Percentiles rank a stretch among this genome's conserved stretches.
phyloP scores from a whole-genome alignment of 225 moss, liverwort and hornwort genomes.

The Asterella californica region DNA sequence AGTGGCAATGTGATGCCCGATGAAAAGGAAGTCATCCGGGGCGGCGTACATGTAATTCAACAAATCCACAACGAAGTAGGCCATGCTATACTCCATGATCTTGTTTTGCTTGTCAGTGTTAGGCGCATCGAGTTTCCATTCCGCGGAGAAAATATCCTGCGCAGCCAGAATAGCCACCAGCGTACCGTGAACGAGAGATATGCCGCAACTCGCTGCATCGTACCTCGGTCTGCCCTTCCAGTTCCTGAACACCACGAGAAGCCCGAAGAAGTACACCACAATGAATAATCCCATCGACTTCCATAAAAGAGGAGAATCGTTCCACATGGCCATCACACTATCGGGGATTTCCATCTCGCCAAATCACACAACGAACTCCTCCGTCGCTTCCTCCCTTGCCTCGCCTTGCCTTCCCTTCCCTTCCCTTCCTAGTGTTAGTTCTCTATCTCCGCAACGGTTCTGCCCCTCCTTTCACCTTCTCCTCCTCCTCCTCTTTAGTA shows the following conservation, averaged over 20 bases:
- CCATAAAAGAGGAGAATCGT: conserved; percentile 36
- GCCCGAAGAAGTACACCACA: conserved; percentile 62
- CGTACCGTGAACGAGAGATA: conserved; percentile 76
- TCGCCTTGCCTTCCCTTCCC: background rate
- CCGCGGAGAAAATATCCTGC: conserved; percentile 47
- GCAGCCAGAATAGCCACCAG: conserved; percentile 55
- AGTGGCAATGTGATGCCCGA: conserved; percentile 89
- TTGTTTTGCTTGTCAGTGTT: conserved; percentile 65
- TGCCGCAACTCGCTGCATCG: conserved; percentile 96
- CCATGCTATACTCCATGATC: conserved; percentile 99
- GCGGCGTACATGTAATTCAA: conserved; percentile 74
- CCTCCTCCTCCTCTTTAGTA: background rate
- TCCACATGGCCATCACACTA: conserved; percentile 16
- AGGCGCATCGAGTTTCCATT: conserved; percentile 70
- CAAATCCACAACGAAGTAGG: conserved; percentile 84
- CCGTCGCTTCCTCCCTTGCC: background rate
- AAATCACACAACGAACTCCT: background rate
- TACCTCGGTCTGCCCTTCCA: conserved; percentile 75
- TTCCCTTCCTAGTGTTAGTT: background rate
- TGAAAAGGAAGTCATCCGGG: conserved; percentile 90
- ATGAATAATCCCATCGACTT: conserved; percentile 43
- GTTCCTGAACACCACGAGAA: conserved; percentile 57
- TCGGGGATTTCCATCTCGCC: conserved; percentile 13
- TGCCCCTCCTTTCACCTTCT: background rate
- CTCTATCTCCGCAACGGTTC: conserved; percentile 22